These are phyloP conservation scores for Meira miltonrushii DNA, from an alignment of 1,284 basidiomycete species.

Conservation along the genomic window DNA sequence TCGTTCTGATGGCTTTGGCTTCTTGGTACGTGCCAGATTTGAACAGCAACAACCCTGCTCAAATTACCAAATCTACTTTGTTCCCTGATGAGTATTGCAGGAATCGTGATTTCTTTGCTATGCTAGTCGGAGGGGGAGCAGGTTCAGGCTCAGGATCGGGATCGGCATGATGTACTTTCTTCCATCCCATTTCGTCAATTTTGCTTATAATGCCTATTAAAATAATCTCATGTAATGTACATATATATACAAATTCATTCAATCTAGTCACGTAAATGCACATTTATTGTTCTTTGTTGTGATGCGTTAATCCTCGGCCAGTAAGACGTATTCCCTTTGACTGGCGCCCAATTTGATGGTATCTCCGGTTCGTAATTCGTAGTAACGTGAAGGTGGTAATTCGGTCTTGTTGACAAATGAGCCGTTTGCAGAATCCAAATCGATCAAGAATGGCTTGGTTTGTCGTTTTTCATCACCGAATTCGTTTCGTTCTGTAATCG, in stretches of 20 bases:
- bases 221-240: too few species aligned
- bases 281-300: background rate
- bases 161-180: background rate
- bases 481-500: conserved; percentile 78
- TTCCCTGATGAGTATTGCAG: conserved; percentile 11
- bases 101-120: background rate
- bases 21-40: conserved; percentile 12
- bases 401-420: conserved; percentile 81
- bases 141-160: background rate
- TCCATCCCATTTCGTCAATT: too few species aligned
- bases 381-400: conserved; percentile 81
- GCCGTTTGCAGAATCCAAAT: conserved; percentile 93
- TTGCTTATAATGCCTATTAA: too few species aligned
- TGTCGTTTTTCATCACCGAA: conserved; percentile 67
- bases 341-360: conserved; percentile 45
- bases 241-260: background rate
- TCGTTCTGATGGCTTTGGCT: conserved; percentile 34
- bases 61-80: background rate
- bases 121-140: background rate
- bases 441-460: conserved; percentile 63
- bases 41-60: too few species aligned
- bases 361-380: conserved; percentile 79
- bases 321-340: conserved; percentile 41
- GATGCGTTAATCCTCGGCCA: conserved; percentile 30
- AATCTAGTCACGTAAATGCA: background rate